Conservation (phyloP, 1,284 basidiomycete genomes). For the Rhodotorula sp. region DNA sequence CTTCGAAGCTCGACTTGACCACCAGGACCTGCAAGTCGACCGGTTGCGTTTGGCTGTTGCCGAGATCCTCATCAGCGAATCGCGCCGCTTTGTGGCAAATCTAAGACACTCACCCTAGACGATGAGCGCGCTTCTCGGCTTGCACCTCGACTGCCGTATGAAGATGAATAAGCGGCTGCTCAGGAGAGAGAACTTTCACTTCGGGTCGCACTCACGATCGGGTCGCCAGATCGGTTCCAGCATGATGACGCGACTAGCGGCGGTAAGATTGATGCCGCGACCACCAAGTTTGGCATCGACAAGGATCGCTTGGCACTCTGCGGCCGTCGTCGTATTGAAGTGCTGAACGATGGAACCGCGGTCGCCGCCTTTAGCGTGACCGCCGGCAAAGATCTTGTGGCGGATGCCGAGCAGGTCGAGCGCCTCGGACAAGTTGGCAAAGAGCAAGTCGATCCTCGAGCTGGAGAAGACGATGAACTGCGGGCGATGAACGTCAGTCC, state of each 20-base stretch:
- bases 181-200: not conserved
- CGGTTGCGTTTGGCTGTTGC: conserved; percentile 25
- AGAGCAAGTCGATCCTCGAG: conserved; percentile 29
- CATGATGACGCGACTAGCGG: conserved; percentile 31
- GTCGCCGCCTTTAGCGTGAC: conserved; percentile 15
- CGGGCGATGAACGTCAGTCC: too few species aligned
- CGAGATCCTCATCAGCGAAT: too few species aligned
- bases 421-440: conserved; percentile 36
- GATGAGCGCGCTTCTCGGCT: conserved; percentile 37
- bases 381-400: conserved; percentile 35
- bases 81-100: too few species aligned
- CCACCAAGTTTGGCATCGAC: conserved; percentile 37
- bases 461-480: conserved; percentile 38
- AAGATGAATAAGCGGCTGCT: not conserved
- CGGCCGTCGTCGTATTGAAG: conserved; percentile 30
- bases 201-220: not conserved
- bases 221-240: conserved; percentile 37
- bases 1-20: conserved; percentile 27
- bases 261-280: conserved; percentile 31
- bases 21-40: conserved; percentile 35
- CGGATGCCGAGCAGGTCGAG: conserved; percentile 37
- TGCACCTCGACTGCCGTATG: conserved; percentile 30
- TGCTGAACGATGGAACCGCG: conserved; percentile 26
- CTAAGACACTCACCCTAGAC: conserved; percentile 20
- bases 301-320: conserved; percentile 33